These are phyloP conservation scores for Penicillium mononematosum DNA, from an alignment of 495 filamentous ascomycete species.

Conservation along the genomic window DNA sequence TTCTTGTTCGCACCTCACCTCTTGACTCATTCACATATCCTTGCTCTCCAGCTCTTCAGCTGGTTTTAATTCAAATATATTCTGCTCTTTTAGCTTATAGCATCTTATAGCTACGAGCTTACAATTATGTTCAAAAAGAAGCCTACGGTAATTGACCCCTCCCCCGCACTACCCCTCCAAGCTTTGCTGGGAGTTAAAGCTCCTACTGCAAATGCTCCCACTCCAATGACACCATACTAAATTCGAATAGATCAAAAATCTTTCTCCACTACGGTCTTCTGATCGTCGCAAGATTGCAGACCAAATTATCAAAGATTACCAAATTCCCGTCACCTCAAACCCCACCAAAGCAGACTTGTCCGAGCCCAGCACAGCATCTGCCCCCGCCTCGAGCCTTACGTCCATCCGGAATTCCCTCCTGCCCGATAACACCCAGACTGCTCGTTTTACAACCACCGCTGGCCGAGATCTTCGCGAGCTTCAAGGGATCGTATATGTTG, in stretches of 20 bases:
- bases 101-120: neutral
- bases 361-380: constrained; percentile 24
- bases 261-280: constrained; percentile 67
- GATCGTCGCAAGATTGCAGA: constrained; percentile 70
- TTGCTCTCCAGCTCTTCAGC: neutral
- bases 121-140: constrained; percentile 76
- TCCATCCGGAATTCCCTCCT: constrained; percentile 61
- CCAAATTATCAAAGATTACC: constrained; percentile 64
- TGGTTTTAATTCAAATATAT: neutral
- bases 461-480: constrained; percentile 65
- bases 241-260: constrained; percentile 60
- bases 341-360: constrained; percentile 35
- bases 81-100: neutral
- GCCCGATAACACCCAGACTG: constrained; percentile 62
- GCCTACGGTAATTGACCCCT: constrained; percentile 53
- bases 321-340: constrained; percentile 46
- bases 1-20: constrained; percentile 3
- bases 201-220: too few relatives aligned
- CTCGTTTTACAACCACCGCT: constrained; percentile 67
- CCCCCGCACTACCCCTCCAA: constrained; percentile 33
- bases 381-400: constrained; percentile 46
- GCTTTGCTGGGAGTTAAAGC: neutral
- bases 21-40: neutral
- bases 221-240: constrained; percentile 1
- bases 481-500: constrained; percentile 65